A percentile compares a stretch with the other conserved stretches of the same genome.
These are phyloP conservation scores for Russula olivacea DNA, from an alignment of 768 basidiomycete genomes.

Conservation along the genomic window DNA sequence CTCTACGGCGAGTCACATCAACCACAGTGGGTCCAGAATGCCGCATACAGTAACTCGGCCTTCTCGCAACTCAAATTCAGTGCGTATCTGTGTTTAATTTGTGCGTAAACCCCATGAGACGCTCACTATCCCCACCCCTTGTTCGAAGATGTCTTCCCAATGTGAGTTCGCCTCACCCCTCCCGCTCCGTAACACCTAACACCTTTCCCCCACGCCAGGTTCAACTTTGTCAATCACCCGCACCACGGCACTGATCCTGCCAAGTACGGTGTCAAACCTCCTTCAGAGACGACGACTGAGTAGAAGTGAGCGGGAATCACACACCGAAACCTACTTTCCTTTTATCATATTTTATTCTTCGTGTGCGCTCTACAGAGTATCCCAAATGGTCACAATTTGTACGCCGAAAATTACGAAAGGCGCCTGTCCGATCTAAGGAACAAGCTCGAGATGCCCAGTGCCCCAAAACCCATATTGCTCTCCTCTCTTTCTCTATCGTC, in stretches of 20 bases:
- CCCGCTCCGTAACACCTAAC: neutral
- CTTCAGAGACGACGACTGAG: slow-evolving; percentile 27
- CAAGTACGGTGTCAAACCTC: slow-evolving; percentile 49
- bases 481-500: neutral
- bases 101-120: neutral
- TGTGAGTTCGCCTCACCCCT: slow-evolving; percentile 42
- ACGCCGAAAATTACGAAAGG: neutral
- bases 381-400: neutral
- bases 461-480: neutral
- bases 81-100: slow-evolving; percentile 35
- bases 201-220: slow-evolving; percentile 44
- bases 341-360: slow-evolving; percentile 8
- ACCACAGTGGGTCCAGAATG: slow-evolving; percentile 78
- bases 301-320: slow-evolving; percentile 8
- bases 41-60: slow-evolving; percentile 81
- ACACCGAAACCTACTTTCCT: slow-evolving; percentile 1
- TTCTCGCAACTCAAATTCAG: slow-evolving; percentile 94
- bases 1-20: slow-evolving; percentile 82
- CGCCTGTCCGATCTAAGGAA: neutral
- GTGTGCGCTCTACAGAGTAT: neutral
- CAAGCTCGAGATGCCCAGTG: neutral
- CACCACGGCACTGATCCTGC: slow-evolving; percentile 79
- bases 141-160: slow-evolving; percentile 60
- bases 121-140: neutral
- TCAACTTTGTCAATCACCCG: slow-evolving; percentile 92